A percentile compares a stretch with the other conserved stretches of the same genome.
Evolutionary conservation across 257 asterid genomes (phyloP).

Genomic region (Rauvolfia tetraphylla): DNA sequence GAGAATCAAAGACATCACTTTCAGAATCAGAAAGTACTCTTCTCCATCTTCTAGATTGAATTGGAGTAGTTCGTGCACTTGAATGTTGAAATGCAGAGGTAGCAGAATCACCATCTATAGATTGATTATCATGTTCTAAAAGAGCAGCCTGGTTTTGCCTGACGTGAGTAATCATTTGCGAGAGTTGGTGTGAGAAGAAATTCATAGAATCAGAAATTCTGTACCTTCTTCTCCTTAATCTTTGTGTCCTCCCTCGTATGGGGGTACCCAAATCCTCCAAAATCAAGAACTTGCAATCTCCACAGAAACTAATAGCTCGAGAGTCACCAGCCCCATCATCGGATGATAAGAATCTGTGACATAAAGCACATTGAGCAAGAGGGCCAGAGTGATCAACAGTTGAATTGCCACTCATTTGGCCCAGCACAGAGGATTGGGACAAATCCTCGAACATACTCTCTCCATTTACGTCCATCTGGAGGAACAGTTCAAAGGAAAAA

Average conservation of each 20-base stretch:
- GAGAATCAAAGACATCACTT: slow-evolving; percentile 76
- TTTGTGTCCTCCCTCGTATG: slow-evolving; percentile 40
- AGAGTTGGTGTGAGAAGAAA: slow-evolving; percentile 58
- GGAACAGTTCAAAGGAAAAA: neutral
- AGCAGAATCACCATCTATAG: slow-evolving; percentile 43
- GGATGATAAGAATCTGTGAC: slow-evolving; percentile 42
- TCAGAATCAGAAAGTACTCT: slow-evolving; percentile 66
- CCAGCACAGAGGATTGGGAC: slow-evolving; percentile 30
- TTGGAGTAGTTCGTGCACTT: slow-evolving; percentile 54
- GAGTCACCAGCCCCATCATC: slow-evolving; percentile 42
- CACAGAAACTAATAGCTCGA: slow-evolving; percentile 51
- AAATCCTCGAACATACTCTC: slow-evolving; percentile 40
- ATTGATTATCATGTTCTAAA: slow-evolving; percentile 43
- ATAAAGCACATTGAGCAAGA: slow-evolving; percentile 49
- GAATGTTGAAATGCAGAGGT: slow-evolving; percentile 32
- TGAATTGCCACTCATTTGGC: slow-evolving; percentile 21
- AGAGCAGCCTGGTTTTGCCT: slow-evolving; percentile 47
- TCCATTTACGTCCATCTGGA: slow-evolving; percentile 34
- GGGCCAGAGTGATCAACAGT: slow-evolving; percentile 19
- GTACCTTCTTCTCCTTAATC: slow-evolving; percentile 39
- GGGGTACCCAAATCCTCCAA: slow-evolving; percentile 59
- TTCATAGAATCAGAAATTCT: slow-evolving; percentile 58
- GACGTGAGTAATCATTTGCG: slow-evolving; percentile 43
- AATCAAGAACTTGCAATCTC: slow-evolving; percentile 77
- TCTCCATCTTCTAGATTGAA: slow-evolving; percentile 68